phyloP scores from a whole-genome alignment of 257 asterid genomes.

The Rubia yunnanensis region DNA sequence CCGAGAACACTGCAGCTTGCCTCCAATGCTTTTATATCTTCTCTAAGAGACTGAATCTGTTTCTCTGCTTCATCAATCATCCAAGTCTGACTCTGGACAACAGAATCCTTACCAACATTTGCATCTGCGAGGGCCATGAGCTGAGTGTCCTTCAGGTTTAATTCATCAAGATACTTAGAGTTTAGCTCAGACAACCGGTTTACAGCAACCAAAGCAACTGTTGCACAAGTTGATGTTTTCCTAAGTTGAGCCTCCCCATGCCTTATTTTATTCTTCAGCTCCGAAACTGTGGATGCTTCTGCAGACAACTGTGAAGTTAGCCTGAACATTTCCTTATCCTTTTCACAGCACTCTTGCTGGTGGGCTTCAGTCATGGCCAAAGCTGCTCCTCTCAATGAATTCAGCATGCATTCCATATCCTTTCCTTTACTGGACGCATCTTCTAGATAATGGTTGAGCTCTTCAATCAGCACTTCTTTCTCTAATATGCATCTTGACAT shows the following conservation, averaged over 20 bases:
- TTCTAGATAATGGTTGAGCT: conserved; percentile 60
- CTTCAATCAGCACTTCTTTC: conserved; percentile 55
- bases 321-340: conserved; percentile 47
- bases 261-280: conserved; percentile 43
- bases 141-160: conserved; percentile 35
- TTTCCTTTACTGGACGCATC: conserved; percentile 54
- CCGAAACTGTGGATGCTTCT: conserved; percentile 32
- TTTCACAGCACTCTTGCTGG: conserved; percentile 66
- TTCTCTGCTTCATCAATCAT: conserved; percentile 35
- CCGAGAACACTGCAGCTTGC: conserved; percentile 33
- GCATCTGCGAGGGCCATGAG: conserved; percentile 33
- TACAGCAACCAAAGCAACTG: conserved; percentile 66
- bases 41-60: conserved; percentile 39
- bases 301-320: conserved; percentile 43
- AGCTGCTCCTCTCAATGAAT: conserved; percentile 92
- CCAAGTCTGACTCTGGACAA: conserved; percentile 36
- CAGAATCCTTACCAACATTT: conserved; percentile 26
- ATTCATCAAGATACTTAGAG: conserved; percentile 30
- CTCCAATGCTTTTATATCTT: conserved; percentile 36
- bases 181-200: conserved; percentile 64
- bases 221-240: conserved; percentile 61
- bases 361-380: conserved; percentile 76
- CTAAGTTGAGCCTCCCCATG: conserved; percentile 47
- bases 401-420: conserved; percentile 83
- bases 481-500: conserved; percentile 50